Evolutionary conservation across 2,329 filamentous ascomycete genomes (phyloP).

Genomic region (Alternaria longipes): DNA sequence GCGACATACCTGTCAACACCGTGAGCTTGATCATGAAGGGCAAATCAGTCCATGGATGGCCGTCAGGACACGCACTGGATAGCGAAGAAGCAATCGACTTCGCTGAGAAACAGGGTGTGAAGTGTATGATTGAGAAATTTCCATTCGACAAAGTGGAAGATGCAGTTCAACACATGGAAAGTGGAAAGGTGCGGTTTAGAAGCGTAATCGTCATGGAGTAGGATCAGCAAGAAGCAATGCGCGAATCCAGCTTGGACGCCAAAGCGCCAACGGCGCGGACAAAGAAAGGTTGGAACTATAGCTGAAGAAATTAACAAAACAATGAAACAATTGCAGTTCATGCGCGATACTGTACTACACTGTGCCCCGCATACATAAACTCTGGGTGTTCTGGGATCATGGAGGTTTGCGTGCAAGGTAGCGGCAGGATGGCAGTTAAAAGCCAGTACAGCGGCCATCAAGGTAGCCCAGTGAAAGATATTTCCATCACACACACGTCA

Average conservation of each 20-base stretch:
- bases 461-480: constrained; percentile 10
- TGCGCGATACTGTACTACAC: constrained; percentile 2
- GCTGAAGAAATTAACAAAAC: constrained; percentile 11
- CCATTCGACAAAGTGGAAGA: constrained; percentile 61
- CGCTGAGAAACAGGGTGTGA: constrained; percentile 57
- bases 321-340: constrained; percentile 19
- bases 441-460: not conserved
- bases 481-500: constrained; percentile 5
- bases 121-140: constrained; percentile 65
- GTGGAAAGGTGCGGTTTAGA: constrained; percentile 61
- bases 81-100: constrained; percentile 63
- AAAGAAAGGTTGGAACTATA: constrained; percentile 8
- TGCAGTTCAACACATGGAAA: constrained; percentile 61
- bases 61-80: constrained; percentile 62
- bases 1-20: constrained; percentile 57
- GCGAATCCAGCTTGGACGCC: not conserved
- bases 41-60: constrained; percentile 62
- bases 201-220: constrained; percentile 60
- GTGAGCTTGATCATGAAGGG: constrained; percentile 58
- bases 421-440: not conserved
- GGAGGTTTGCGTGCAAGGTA: not conserved
- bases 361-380: not conserved
- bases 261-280: not conserved
- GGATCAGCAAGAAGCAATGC: constrained; percentile 1
- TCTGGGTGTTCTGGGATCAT: constrained; percentile 6